phyloP scores from a whole-genome alignment of 208 protist genomes.

The Leishmania arabica region DNA sequence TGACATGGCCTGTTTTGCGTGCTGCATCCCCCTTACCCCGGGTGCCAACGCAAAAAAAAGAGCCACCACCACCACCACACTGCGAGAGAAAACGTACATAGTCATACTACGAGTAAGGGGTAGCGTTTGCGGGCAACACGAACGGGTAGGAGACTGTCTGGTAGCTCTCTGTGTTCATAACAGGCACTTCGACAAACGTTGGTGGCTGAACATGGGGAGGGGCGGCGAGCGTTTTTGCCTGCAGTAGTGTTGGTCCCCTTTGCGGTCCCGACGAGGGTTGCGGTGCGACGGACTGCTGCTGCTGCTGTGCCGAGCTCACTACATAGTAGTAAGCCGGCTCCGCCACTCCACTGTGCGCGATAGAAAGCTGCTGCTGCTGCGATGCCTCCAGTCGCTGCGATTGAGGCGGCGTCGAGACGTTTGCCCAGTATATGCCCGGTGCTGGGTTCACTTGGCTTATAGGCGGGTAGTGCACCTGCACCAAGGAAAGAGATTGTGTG shows the following conservation, averaged over 20 bases:
- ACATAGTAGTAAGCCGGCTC: conserved; percentile 15
- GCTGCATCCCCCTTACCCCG: background rate
- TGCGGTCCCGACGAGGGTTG: background rate
- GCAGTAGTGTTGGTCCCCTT: conserved; percentile 1
- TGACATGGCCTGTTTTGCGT: background rate
- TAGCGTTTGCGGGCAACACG: conserved; percentile 1
- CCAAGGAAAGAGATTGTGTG: background rate
- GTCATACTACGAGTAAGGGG: background rate
- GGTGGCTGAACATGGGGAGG: background rate
- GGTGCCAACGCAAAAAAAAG: background rate
- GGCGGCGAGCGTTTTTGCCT: background rate
- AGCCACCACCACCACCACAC: background rate
- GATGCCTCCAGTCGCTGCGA: background rate
- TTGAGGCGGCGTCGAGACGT: background rate
- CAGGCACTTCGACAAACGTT: conserved; percentile 4
- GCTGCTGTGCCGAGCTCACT: conserved; percentile 2
- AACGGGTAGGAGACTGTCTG: conserved; percentile 19
- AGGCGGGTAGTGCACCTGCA: conserved; percentile 18
- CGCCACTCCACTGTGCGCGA: background rate
- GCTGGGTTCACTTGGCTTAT: background rate
- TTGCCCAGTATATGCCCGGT: conserved; percentile 9
- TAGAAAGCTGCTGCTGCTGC: background rate
- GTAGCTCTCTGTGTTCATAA: conserved; percentile 10
- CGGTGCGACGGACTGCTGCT: background rate
- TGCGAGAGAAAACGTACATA: background rate